Conservation (phyloP, 192 early-diverging fungal species). For the Chytriomyces sp. region DNA sequence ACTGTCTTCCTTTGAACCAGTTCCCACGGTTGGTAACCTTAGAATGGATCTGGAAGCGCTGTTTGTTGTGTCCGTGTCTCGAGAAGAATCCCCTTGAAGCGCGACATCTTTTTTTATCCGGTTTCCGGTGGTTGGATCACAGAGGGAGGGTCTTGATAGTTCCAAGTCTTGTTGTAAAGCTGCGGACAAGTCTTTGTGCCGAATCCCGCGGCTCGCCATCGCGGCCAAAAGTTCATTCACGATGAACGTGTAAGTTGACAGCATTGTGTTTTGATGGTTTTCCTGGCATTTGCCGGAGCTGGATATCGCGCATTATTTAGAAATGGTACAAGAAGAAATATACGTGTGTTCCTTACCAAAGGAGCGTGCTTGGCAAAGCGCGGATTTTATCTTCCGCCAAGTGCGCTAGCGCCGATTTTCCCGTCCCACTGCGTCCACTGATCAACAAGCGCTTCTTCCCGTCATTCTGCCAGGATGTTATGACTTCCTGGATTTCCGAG, state of each 20-base stretch:
- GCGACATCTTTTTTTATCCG: too few species aligned
- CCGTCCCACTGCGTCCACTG: conserved; percentile 22
- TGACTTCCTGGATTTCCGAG: background rate
- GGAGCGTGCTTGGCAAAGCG: background rate
- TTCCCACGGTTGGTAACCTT: too few species aligned
- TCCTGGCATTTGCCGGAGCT: conserved; percentile 28
- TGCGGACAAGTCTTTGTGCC: background rate
- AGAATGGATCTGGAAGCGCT: too few species aligned
- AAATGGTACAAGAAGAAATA: background rate
- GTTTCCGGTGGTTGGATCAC: too few species aligned
- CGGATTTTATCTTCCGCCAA: conserved; percentile 3
- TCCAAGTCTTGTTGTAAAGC: background rate
- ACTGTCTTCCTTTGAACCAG: too few species aligned
- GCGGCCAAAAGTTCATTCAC: background rate
- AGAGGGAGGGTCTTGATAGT: background rate
- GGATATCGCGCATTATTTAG: background rate
- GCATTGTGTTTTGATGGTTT: conserved; percentile 28
- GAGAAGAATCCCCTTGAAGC: background rate
- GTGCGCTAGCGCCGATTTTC: conserved; percentile 15
- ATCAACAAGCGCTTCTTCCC: conserved; percentile 8
- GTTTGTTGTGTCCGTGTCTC: background rate
- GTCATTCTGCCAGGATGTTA: conserved; percentile 11
- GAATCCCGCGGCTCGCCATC: background rate
- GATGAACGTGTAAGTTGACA: conserved; percentile 14
- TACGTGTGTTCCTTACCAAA: background rate